phyloP scores from a whole-genome alignment of 2,329 filamentous ascomycete species.

The Aspergillus hortae region DNA sequence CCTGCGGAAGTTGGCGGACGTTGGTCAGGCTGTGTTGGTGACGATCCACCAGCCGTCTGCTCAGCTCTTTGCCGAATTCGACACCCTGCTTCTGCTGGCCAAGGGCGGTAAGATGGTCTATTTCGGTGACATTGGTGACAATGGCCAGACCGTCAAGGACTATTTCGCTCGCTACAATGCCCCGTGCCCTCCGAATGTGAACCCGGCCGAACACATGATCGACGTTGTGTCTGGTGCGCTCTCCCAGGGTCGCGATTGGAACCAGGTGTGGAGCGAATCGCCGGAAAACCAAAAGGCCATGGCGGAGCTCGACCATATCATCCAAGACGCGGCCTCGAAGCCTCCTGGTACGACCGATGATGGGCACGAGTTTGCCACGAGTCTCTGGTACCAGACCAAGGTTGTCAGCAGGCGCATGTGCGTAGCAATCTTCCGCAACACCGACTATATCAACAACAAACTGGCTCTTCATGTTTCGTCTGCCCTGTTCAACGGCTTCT shows the following conservation, averaged over 20 bases:
- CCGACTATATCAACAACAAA: slow-evolving; percentile 65
- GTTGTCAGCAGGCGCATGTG: slow-evolving; percentile 67
- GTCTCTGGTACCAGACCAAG: slow-evolving; percentile 59
- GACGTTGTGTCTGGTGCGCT: slow-evolving; percentile 46
- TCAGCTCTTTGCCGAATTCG: slow-evolving; percentile 65
- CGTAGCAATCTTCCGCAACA: slow-evolving; percentile 62
- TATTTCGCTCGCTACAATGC: slow-evolving; percentile 66
- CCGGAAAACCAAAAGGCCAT: slow-evolving; percentile 55
- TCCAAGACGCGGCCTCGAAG: slow-evolving; percentile 43
- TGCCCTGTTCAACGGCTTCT: slow-evolving; percentile 48
- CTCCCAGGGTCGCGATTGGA: slow-evolving; percentile 61
- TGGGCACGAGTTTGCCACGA: slow-evolving; percentile 62
- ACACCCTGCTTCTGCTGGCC: slow-evolving; percentile 64
- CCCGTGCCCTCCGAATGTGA: slow-evolving; percentile 58
- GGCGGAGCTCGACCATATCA: slow-evolving; percentile 62
- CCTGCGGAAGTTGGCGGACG: slow-evolving; percentile 60
- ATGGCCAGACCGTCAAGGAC: slow-evolving; percentile 59
- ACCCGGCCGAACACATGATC: slow-evolving; percentile 60
- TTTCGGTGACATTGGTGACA: slow-evolving; percentile 64
- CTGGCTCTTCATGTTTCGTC: slow-evolving; percentile 53
- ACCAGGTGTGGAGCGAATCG: slow-evolving; percentile 66
- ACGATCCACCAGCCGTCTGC: slow-evolving; percentile 69
- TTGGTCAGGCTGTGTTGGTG: slow-evolving; percentile 66
- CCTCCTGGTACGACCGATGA: slow-evolving; percentile 42
- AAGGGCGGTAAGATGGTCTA: slow-evolving; percentile 68